Conservation (phyloP, 2,329 filamentous ascomycete genomes). For the Ceratocystiopsis minuta region DNA sequence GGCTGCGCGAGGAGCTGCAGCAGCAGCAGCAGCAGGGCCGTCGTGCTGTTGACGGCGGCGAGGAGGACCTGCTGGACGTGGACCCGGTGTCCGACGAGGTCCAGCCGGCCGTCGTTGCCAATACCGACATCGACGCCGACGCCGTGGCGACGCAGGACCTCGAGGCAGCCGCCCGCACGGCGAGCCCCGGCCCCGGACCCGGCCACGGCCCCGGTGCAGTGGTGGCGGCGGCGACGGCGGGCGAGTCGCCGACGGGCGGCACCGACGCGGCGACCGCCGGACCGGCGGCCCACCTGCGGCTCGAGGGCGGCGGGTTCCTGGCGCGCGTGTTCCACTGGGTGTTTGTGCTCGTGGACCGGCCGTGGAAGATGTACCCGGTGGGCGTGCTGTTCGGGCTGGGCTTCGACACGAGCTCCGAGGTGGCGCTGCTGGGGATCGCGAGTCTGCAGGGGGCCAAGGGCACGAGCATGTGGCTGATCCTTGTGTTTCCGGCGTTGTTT, state of each 20-base stretch:
- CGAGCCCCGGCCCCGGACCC: not conserved
- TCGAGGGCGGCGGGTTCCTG: slow-evolving; percentile 63
- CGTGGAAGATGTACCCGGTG: slow-evolving; percentile 93
- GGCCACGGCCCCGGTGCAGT: not conserved
- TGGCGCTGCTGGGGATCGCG: slow-evolving; percentile 78
- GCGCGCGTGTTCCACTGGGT: slow-evolving; percentile 53
- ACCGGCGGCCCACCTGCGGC: slow-evolving; percentile 35
- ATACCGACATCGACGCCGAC: slow-evolving; percentile 2
- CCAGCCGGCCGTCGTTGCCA: not conserved
- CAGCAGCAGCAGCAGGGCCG: slow-evolving; percentile 11
- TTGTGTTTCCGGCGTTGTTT: slow-evolving; percentile 81
- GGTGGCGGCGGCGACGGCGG: slow-evolving; percentile 3
- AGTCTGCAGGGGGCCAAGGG: slow-evolving; percentile 73
- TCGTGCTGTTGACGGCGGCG: slow-evolving; percentile 14
- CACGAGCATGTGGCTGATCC: slow-evolving; percentile 81
- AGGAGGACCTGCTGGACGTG: not conserved
- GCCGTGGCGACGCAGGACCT: slow-evolving; percentile 4
- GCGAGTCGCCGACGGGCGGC: not conserved
- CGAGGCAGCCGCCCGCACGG: not conserved
- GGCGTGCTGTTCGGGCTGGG: slow-evolving; percentile 81
- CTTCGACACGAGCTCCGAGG: slow-evolving; percentile 90
- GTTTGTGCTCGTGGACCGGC: slow-evolving; percentile 55
- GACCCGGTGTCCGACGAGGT: not conserved
- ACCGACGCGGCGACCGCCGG: slow-evolving; percentile 9
- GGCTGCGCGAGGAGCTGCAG: slow-evolving; percentile 44